These are phyloP conservation scores for Didymosphaeria variabile DNA, from an alignment of 2,329 filamentous ascomycete genomes.

Conservation along the genomic window DNA sequence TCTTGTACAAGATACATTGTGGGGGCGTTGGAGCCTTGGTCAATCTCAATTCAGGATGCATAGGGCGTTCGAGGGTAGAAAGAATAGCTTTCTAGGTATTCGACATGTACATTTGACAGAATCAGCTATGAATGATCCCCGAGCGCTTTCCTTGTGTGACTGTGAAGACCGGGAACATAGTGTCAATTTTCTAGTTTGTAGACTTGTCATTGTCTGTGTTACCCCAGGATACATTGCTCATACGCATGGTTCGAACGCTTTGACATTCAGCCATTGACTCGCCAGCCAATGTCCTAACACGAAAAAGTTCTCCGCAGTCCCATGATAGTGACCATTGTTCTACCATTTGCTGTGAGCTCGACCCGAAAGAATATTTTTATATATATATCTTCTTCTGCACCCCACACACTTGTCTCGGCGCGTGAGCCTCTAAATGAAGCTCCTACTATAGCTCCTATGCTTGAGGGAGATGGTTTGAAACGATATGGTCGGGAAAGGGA, in stretches of 20 bases:
- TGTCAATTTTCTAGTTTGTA: too few relatives aligned
- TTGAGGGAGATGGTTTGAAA: too few relatives aligned
- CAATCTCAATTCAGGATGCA: too few relatives aligned
- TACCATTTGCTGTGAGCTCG: too few relatives aligned
- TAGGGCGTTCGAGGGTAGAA: neutral
- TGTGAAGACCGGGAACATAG: neutral
- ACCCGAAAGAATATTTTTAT: too few relatives aligned
- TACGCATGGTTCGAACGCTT: neutral
- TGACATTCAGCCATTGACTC: too few relatives aligned
- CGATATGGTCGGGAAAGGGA: too few relatives aligned
- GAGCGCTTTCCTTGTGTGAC: neutral
- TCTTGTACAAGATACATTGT: constrained; percentile 12
- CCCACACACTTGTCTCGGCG: neutral
- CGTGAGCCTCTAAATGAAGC: too few relatives aligned
- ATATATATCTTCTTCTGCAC: neutral
- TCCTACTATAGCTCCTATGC: too few relatives aligned
- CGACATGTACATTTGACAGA: constrained; percentile 4
- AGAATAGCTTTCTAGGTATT: neutral
- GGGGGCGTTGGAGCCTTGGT: neutral
- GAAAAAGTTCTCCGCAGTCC: too few relatives aligned
- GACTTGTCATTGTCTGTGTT: neutral
- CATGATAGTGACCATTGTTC: neutral
- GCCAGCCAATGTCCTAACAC: too few relatives aligned
- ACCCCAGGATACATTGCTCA: neutral
- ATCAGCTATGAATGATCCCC: neutral